These are phyloP conservation scores for Narthecium ossifragum DNA, from an alignment of 106 monocot genomes.

Conservation along the genomic window DNA sequence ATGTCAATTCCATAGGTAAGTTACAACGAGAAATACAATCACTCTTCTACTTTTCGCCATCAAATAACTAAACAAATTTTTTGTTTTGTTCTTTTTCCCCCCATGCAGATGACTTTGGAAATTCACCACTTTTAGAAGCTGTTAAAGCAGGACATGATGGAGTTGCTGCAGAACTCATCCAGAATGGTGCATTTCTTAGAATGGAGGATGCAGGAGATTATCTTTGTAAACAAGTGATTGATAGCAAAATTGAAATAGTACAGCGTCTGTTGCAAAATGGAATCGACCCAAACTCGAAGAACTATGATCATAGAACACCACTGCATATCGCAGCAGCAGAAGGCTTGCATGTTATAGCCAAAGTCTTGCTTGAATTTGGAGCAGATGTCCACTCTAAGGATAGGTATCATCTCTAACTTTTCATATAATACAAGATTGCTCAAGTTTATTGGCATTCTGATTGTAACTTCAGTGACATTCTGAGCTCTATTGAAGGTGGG, in stretches of 20 bases:
- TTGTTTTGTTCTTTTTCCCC: no score
- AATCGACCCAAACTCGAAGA: conserved; percentile 67
- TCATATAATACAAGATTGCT: background rate
- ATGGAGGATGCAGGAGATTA: conserved; percentile 52
- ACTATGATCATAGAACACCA: conserved; percentile 85
- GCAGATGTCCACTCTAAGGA: conserved; percentile 65
- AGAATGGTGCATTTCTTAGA: conserved; percentile 47
- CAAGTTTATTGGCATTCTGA: background rate
- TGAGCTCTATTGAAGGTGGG: conserved; percentile 39
- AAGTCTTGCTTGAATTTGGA: conserved; percentile 71
- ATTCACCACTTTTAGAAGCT: conserved; percentile 78
- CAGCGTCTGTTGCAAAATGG: conserved; percentile 47
- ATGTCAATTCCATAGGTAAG: conserved; percentile 61
- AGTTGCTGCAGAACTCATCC: conserved; percentile 54
- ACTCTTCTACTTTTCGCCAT: no score
- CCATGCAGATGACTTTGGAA: conserved; percentile 83
- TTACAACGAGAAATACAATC: no score
- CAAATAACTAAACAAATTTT: no score
- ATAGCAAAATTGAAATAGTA: conserved; percentile 63
- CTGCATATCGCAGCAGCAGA: conserved; percentile 90
- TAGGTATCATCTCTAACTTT: conserved; percentile 28
- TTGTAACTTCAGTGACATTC: background rate
- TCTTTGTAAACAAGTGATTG: conserved; percentile 65
- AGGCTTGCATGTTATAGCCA: conserved; percentile 67
- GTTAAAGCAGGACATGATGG: conserved; percentile 69